Evolutionary conservation across 176 grass and related monocot genomes (phyloP).

Genomic region (Coix lacrymajobi): DNA sequence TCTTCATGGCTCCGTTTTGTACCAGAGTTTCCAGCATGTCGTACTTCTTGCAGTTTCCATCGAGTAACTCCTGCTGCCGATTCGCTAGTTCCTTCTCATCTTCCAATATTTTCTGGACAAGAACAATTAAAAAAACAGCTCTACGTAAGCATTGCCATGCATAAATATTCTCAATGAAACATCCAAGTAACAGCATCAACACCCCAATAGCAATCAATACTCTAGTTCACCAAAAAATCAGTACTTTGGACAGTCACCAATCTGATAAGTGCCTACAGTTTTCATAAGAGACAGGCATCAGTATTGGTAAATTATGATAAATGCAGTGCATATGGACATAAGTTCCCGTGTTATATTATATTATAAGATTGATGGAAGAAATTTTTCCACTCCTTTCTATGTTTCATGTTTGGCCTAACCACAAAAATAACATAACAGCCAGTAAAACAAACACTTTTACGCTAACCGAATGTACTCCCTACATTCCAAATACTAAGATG

Average conservation of each 20-base stretch:
- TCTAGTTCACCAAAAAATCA: neutral
- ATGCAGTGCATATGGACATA: neutral
- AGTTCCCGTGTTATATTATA: neutral
- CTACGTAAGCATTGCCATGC: neutral
- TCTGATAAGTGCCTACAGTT: neutral
- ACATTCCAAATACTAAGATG: neutral
- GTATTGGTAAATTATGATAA: neutral
- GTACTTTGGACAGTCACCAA: neutral
- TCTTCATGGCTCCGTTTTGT: conserved; percentile 16
- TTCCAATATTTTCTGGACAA: conserved; percentile 41
- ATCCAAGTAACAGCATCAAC: conserved; percentile 1
- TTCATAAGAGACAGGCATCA: neutral
- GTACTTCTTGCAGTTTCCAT: conserved; percentile 43
- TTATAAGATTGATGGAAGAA: neutral
- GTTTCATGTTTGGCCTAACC: neutral
- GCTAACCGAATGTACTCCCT: neutral
- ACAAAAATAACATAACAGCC: neutral
- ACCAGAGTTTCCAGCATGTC: conserved; percentile 39
- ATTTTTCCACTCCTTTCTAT: neutral
- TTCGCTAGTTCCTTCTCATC: conserved; percentile 50
- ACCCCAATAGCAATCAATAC: neutral
- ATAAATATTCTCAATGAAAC: neutral
- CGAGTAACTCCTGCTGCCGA: conserved; percentile 43
- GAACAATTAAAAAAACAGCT: neutral
- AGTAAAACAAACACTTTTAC: neutral